phyloP scores from a whole-genome alignment of 352 stramenopile genomes.

The Phytophthora pistaciae region DNA sequence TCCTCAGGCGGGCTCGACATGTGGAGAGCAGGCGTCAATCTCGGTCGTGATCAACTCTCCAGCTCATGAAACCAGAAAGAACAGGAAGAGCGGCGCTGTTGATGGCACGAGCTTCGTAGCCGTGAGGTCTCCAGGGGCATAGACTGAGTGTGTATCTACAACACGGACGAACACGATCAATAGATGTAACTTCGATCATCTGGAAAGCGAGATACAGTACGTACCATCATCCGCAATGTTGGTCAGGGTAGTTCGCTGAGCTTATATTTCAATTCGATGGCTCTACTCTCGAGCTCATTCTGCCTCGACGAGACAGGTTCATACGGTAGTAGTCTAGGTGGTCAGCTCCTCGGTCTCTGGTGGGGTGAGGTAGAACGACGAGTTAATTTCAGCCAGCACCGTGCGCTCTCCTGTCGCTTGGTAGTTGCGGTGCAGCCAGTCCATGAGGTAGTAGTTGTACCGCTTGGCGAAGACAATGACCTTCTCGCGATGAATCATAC shows the following conservation, averaged over 20 bases:
- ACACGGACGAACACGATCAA: not conserved
- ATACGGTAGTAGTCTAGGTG: conserved; percentile 13
- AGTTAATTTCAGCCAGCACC: conserved; percentile 45
- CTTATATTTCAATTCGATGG: not conserved
- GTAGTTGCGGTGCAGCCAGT: conserved; percentile 50
- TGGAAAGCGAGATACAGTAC: not conserved
- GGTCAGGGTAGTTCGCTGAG: not conserved
- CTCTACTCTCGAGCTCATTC: conserved; percentile 17
- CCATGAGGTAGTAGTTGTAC: conserved; percentile 55
- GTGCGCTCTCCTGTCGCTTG: conserved; percentile 43
- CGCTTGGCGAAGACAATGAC: conserved; percentile 50
- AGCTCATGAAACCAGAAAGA: conserved; percentile 12
- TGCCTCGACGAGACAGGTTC: not conserved
- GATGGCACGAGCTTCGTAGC: conserved; percentile 14
- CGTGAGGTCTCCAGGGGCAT: conserved; percentile 24
- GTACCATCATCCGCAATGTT: not conserved
- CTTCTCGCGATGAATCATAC: conserved; percentile 48
- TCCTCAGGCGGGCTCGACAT: conserved; percentile 9
- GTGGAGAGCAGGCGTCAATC: conserved; percentile 19
- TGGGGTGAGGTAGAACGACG: conserved; percentile 44
- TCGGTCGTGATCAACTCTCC: conserved; percentile 30
- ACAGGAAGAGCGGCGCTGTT: conserved; percentile 13
- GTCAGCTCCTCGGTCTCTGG: conserved; percentile 31
- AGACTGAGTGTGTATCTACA: not conserved
- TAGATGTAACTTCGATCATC: not conserved